Evolutionary conservation across 345 rosid species (phyloP).

Genomic region (Physaria fendleri): DNA sequence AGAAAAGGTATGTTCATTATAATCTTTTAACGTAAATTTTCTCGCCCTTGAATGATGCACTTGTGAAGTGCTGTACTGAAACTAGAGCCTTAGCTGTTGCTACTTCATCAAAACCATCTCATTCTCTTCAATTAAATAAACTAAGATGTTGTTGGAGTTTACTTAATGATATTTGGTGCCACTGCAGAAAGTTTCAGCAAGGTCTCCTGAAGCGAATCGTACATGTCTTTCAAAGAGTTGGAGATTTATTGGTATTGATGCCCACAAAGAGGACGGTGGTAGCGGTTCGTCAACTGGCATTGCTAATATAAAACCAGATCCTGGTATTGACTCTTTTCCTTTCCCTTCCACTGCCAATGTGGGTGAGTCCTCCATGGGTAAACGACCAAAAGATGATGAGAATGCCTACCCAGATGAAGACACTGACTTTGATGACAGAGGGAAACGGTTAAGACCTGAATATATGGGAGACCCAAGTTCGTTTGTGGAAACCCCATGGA

Average conservation of each 20-base stretch:
- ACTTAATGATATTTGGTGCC: background rate
- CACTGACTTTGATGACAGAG: constrained; percentile 34
- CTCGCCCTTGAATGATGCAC: background rate
- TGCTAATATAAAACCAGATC: constrained; percentile 37
- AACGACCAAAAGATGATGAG: constrained; percentile 57
- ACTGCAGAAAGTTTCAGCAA: constrained; percentile 13
- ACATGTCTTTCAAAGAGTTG: constrained; percentile 21
- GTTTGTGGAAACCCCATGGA: constrained; percentile 34
- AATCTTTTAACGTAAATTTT: background rate
- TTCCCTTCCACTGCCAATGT: constrained; percentile 18
- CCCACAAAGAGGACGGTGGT: constrained; percentile 18
- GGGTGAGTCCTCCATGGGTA: constrained; percentile 47
- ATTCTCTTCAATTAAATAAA: background rate
- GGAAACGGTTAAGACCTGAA: constrained; percentile 59
- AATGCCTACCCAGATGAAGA: constrained; percentile 23
- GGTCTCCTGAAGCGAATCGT: background rate
- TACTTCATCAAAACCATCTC: background rate
- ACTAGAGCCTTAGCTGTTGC: background rate
- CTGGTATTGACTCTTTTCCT: constrained; percentile 22
- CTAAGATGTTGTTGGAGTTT: background rate
- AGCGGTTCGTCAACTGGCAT: constrained; percentile 21
- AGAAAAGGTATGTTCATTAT: constrained; percentile 18
- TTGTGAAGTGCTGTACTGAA: background rate
- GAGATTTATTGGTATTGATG: constrained; percentile 24
- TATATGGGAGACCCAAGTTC: constrained; percentile 38